Percentiles rank a stretch among this genome's conserved stretches.
phyloP scores from a whole-genome alignment of 352 stramenopile genomes.

The Phytophthora ohioensis region DNA sequence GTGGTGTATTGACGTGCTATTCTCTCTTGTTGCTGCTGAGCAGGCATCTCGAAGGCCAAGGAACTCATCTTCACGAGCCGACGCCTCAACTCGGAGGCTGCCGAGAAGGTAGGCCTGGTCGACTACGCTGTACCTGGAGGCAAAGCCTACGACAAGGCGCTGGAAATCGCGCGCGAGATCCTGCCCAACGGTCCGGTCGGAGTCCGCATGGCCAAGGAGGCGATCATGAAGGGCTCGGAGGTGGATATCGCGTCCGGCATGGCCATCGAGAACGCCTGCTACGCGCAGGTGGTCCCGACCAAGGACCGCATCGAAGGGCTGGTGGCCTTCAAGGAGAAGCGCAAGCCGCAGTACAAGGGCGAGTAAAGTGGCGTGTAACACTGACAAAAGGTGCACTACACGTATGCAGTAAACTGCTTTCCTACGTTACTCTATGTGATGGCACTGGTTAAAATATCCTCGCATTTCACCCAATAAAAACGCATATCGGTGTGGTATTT shows the following conservation, averaged over 20 bases:
- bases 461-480: slow-evolving; percentile 14
- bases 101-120: slow-evolving; percentile 89
- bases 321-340: slow-evolving; percentile 92
- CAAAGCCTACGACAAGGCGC: slow-evolving; percentile 71
- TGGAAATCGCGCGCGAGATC: slow-evolving; percentile 91
- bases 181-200: slow-evolving; percentile 92
- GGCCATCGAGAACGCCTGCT: slow-evolving; percentile 93
- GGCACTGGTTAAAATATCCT: too few species aligned
- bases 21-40: background rate
- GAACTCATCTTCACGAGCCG: slow-evolving; percentile 95
- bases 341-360: slow-evolving; percentile 92
- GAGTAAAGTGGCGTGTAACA: slow-evolving; percentile 52
- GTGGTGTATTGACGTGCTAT: background rate
- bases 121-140: slow-evolving; percentile 87
- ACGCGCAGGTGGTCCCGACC: slow-evolving; percentile 91
- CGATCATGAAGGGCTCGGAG: slow-evolving; percentile 88
- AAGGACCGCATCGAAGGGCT: slow-evolving; percentile 94
- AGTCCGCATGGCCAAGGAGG: slow-evolving; percentile 92
- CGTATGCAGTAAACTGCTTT: too few species aligned
- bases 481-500: background rate
- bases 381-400: background rate
- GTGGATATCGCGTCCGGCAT: slow-evolving; percentile 88
- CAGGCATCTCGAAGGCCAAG: slow-evolving; percentile 91
- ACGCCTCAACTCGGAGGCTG: slow-evolving; percentile 78
- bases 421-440: too few species aligned